phyloP scores from a whole-genome alignment of 1,284 basidiomycete species.

The Austroboletus novae-zelandiae region DNA sequence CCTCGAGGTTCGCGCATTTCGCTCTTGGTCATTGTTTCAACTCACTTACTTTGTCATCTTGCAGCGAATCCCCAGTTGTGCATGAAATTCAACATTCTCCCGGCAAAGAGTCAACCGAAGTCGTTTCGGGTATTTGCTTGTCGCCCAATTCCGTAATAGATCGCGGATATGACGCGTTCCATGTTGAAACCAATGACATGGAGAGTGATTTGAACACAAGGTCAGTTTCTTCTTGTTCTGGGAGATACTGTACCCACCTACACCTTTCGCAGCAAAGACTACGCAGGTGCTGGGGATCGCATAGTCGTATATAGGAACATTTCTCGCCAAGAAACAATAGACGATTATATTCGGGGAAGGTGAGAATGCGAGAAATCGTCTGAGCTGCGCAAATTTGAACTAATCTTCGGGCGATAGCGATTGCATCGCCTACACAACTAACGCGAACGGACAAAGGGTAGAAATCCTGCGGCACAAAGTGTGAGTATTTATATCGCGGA shows the following conservation, averaged over 20 bases:
- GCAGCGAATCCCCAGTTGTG: background rate
- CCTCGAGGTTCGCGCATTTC: background rate
- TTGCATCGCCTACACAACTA: background rate
- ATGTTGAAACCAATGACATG: background rate
- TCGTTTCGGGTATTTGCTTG: background rate
- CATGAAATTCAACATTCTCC: background rate
- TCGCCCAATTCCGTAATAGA: background rate
- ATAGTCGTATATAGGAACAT: background rate
- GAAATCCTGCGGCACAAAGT: background rate
- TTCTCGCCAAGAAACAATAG: background rate
- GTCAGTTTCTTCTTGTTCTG: background rate
- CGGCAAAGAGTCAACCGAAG: background rate
- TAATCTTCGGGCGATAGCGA: background rate
- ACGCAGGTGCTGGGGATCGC: background rate
- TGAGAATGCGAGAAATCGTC: background rate
- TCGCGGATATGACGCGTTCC: background rate
- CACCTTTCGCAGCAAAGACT: background rate
- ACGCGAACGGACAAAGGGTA: background rate
- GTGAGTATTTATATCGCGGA: slow-evolving; percentile 1
- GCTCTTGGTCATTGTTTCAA: background rate
- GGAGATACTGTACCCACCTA: background rate
- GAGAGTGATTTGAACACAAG: background rate
- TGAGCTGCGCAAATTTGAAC: background rate
- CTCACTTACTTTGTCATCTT: background rate
- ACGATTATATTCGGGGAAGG: background rate